Evolutionary conservation across 768 basidiomycete species (phyloP).

Genomic region (Daedaleopsis nitida): DNA sequence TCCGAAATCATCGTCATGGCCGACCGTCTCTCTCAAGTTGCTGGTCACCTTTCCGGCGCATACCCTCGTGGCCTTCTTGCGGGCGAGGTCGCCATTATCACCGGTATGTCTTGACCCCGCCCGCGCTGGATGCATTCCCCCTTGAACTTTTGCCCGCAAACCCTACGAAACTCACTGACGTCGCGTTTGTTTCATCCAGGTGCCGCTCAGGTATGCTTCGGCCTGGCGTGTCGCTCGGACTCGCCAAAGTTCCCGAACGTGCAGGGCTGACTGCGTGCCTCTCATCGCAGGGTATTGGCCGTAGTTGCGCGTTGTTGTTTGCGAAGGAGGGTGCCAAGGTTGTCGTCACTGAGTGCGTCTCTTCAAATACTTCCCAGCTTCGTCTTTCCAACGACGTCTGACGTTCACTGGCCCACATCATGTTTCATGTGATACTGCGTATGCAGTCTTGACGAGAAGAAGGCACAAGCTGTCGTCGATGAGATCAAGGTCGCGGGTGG

Average conservation of each 20-base stretch:
- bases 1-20: slow-evolving; percentile 26
- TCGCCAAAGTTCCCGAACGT: too few relatives aligned
- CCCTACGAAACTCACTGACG: slow-evolving; percentile 8
- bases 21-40: slow-evolving; percentile 61
- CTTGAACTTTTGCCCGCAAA: neutral
- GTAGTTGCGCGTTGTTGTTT: slow-evolving; percentile 72
- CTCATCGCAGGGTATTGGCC: slow-evolving; percentile 69
- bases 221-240: neutral
- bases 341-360: slow-evolving; percentile 76
- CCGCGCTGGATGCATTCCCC: neutral
- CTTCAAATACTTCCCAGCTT: neutral
- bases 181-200: slow-evolving; percentile 41
- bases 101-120: slow-evolving; percentile 50
- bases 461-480: slow-evolving; percentile 62
- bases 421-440: slow-evolving; percentile 11
- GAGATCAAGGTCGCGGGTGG: slow-evolving; percentile 78
- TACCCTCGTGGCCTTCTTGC: slow-evolving; percentile 58
- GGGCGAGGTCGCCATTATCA: slow-evolving; percentile 85
- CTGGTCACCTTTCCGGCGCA: slow-evolving; percentile 64
- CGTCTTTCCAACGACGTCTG: neutral
- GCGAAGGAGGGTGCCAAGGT: slow-evolving; percentile 87
- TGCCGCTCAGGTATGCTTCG: slow-evolving; percentile 66
- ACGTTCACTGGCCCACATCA: neutral
- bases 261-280: too few relatives aligned
- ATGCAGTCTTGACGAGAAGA: slow-evolving; percentile 69